Evolutionary conservation across 768 basidiomycete genomes (phyloP).

Genomic region (Panaeolus cyanescens): DNA sequence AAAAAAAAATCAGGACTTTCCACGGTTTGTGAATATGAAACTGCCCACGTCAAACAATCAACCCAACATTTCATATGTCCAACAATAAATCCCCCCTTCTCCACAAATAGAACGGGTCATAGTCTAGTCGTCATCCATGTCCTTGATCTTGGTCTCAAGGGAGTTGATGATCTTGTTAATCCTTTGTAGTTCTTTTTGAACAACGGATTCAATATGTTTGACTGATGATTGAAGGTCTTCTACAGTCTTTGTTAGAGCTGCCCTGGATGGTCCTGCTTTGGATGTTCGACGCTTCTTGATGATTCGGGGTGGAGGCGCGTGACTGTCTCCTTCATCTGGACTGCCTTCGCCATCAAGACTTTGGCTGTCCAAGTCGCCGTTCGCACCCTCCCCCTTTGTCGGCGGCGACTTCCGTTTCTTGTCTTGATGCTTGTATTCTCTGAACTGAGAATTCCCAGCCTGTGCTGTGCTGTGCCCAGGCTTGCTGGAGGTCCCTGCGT

Average conservation of each 20-base stretch:
- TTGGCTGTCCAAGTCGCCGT: constrained; percentile 23
- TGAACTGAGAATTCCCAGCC: constrained; percentile 2
- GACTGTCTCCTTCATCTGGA: constrained; percentile 31
- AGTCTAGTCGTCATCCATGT: constrained; percentile 32
- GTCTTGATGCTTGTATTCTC: neutral
- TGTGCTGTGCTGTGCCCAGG: neutral
- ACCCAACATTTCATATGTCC: neutral
- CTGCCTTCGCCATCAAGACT: constrained; percentile 30
- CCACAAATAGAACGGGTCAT: constrained; percentile 1
- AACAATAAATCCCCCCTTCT: constrained; percentile 1
- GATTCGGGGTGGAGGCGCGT: constrained; percentile 19
- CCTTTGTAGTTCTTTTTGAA: constrained; percentile 36
- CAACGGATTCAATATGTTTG: constrained; percentile 33
- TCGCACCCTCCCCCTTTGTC: constrained; percentile 16
- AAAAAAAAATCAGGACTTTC: constrained; percentile 10
- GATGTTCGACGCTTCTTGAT: constrained; percentile 35
- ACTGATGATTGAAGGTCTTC: constrained; percentile 36
- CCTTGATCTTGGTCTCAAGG: constrained; percentile 32
- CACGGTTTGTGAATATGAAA: neutral
- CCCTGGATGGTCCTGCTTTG: constrained; percentile 29
- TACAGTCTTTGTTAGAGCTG: constrained; percentile 33
- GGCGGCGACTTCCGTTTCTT: constrained; percentile 31
- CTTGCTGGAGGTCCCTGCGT: constrained; percentile 1
- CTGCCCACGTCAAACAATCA: neutral
- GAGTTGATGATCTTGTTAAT: constrained; percentile 30